Percentiles rank a stretch among this genome's conserved stretches.
Evolutionary conservation across 2,329 filamentous ascomycete species (phyloP).

Genomic region (Colletotrichum sp.): DNA sequence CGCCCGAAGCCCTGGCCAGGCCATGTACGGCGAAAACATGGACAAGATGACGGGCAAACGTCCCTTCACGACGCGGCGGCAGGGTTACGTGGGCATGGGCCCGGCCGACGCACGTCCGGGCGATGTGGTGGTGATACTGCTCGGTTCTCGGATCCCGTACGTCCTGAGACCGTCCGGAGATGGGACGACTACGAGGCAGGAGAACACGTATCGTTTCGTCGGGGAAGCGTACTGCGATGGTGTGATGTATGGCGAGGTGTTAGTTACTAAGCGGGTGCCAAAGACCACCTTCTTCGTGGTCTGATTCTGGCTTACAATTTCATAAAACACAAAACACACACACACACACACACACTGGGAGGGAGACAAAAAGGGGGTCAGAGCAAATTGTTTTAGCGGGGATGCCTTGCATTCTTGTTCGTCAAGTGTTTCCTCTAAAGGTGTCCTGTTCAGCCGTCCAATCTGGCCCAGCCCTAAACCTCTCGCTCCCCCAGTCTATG

Average conservation of each 20-base stretch:
- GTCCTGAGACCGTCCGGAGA: constrained; percentile 19
- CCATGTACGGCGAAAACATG: constrained; percentile 2
- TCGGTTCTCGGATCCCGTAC: constrained; percentile 17
- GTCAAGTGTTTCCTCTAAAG: background rate
- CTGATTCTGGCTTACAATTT: background rate
- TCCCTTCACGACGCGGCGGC: constrained; percentile 6
- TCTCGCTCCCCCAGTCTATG: background rate
- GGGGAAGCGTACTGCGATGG: constrained; percentile 16
- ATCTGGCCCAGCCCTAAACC: background rate
- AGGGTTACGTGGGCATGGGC: constrained; percentile 18
- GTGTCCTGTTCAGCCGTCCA: constrained; percentile 1
- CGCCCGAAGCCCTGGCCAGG: background rate
- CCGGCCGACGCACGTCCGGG: background rate
- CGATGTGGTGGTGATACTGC: constrained; percentile 14
- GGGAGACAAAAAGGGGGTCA: background rate
- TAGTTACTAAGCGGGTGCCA: background rate
- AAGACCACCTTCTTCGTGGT: background rate
- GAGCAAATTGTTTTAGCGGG: background rate
- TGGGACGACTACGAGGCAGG: background rate
- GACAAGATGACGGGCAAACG: background rate
- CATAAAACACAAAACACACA: background rate
- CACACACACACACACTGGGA: background rate
- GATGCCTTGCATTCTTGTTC: background rate
- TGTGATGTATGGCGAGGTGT: constrained; percentile 18
- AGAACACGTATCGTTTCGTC: constrained; percentile 1